A percentile compares a stretch with the other conserved stretches of the same genome.
These are phyloP conservation scores for Cryptococcus sp. DNA, from an alignment of 1,284 basidiomycete genomes.

Conservation along the genomic window DNA sequence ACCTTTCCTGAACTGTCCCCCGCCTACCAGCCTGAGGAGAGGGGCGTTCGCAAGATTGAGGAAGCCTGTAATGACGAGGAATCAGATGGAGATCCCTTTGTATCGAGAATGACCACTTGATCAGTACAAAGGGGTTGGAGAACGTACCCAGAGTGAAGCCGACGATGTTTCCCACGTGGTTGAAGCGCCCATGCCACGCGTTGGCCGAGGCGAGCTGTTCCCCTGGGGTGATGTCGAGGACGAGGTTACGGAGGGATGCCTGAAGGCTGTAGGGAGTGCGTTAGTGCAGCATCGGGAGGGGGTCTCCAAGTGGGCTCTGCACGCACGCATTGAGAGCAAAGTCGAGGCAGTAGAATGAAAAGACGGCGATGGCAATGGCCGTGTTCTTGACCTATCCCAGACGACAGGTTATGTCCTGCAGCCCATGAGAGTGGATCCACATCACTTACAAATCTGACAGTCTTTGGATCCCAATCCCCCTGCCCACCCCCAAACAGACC, in stretches of 20 bases:
- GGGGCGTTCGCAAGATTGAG: constrained; percentile 73
- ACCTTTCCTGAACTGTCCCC: constrained; percentile 85
- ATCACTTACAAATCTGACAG: constrained; percentile 58
- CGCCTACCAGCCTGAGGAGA: constrained; percentile 75
- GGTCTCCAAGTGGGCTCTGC: background rate
- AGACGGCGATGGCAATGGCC: constrained; percentile 80
- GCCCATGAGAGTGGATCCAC: background rate
- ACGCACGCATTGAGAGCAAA: constrained; percentile 76
- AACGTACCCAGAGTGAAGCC: constrained; percentile 79
- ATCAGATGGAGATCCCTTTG: too few species aligned
- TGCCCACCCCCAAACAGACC: constrained; percentile 71
- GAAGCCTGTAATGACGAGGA: constrained; percentile 59
- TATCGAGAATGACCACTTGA: background rate
- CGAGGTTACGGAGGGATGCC: constrained; percentile 84
- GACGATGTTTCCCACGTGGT: constrained; percentile 88
- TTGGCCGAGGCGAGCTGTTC: constrained; percentile 86
- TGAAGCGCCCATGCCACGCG: constrained; percentile 97
- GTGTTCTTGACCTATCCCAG: constrained; percentile 60
- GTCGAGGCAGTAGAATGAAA: constrained; percentile 88
- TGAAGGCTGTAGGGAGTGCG: constrained; percentile 61
- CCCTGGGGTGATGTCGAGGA: constrained; percentile 82
- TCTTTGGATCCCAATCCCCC: constrained; percentile 85
- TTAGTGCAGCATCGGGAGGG: background rate
- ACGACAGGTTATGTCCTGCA: background rate
- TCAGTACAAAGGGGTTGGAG: background rate